Percentiles rank a stretch among this genome's conserved stretches.
These are phyloP conservation scores for Penicillium manginii DNA, from an alignment of 495 filamentous ascomycete species.

Conservation along the genomic window DNA sequence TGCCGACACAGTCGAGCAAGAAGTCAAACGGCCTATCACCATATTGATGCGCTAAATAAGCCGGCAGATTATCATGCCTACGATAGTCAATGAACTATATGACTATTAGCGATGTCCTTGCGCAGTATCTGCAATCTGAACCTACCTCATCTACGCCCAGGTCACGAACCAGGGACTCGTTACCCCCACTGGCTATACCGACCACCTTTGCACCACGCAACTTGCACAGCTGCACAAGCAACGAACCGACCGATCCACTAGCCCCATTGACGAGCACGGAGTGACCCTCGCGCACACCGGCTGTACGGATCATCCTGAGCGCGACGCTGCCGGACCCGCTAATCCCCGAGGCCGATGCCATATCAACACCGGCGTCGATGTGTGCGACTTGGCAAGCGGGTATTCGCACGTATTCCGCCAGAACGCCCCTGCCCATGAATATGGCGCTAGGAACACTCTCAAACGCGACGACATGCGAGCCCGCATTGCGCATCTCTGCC, in stretches of 20 bases:
- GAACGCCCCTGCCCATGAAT: constrained; percentile 17
- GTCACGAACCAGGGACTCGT: constrained; percentile 27
- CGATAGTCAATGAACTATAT: constrained; percentile 42
- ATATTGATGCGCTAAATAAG: constrained; percentile 28
- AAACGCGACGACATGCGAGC: constrained; percentile 22
- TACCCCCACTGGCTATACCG: constrained; percentile 30
- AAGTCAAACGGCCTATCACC: constrained; percentile 37
- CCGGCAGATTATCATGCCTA: constrained; percentile 26
- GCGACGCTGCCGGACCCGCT: constrained; percentile 26
- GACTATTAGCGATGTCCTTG: constrained; percentile 2
- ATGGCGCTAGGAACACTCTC: constrained; percentile 14
- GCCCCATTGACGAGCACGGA: constrained; percentile 30
- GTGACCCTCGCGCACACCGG: constrained; percentile 30
- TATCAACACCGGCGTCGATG: constrained; percentile 16
- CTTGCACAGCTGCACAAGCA: constrained; percentile 31
- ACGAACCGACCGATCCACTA: constrained; percentile 28
- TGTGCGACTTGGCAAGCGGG: constrained; percentile 17
- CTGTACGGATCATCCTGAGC: constrained; percentile 28
- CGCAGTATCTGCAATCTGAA: background rate
- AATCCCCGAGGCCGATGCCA: constrained; percentile 31
- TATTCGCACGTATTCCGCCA: constrained; percentile 23
- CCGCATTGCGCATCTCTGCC: constrained; percentile 16
- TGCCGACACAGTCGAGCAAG: constrained; percentile 44
- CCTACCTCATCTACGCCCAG: constrained; percentile 30
- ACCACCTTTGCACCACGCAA: constrained; percentile 27